A percentile compares a stretch with the other conserved stretches of the same genome.
Evolutionary conservation across 495 filamentous ascomycete species (phyloP).

Genomic region (Penicillium herquei): DNA sequence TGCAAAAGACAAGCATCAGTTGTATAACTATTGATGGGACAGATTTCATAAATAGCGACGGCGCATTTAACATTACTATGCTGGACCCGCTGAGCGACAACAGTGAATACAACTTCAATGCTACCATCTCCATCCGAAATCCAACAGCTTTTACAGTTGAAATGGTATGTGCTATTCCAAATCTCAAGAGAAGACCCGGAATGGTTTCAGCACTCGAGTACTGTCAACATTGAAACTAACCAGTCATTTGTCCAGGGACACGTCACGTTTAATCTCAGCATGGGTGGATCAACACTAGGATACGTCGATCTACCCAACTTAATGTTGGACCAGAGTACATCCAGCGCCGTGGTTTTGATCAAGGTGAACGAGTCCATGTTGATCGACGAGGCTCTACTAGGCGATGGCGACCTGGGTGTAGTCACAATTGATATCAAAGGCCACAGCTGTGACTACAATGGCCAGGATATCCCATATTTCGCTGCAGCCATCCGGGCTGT

Average conservation of each 20-base stretch:
- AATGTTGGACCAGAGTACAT: slow-evolving; percentile 14
- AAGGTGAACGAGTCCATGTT: slow-evolving; percentile 21
- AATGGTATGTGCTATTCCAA: slow-evolving; percentile 15
- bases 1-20: no score
- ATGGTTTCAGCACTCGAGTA: no score
- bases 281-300: slow-evolving; percentile 21
- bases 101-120: slow-evolving; percentile 31
- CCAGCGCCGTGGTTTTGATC: slow-evolving; percentile 18
- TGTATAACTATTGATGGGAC: neutral
- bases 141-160: slow-evolving; percentile 25
- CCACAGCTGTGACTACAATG: slow-evolving; percentile 27
- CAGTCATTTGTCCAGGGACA: slow-evolving; percentile 15
- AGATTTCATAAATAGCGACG: slow-evolving; percentile 25
- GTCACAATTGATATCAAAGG: slow-evolving; percentile 28
- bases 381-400: slow-evolving; percentile 18
- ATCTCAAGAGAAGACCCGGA: neutral
- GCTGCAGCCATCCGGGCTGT: slow-evolving; percentile 28
- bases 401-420: slow-evolving; percentile 12
- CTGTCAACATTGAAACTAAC: no score
- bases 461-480: slow-evolving; percentile 31
- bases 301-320: slow-evolving; percentile 30
- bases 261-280: slow-evolving; percentile 28
- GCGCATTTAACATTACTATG: slow-evolving; percentile 27
- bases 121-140: slow-evolving; percentile 25
- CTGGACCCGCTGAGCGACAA: slow-evolving; percentile 18